Conservation (phyloP, 805 yeast genomes). For the Lipomyces kockii region DNA sequence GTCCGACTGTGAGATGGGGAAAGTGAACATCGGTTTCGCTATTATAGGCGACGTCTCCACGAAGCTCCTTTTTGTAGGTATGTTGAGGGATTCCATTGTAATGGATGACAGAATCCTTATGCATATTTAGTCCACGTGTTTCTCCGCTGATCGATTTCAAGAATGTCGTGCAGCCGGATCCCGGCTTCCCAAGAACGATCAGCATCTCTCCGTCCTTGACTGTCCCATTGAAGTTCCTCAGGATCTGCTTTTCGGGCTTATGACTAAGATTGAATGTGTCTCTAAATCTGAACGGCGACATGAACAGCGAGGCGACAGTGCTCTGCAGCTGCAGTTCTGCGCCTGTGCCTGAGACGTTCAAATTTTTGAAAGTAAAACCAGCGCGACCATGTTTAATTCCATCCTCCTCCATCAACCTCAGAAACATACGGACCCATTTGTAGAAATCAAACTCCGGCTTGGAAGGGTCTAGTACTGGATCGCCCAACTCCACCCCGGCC, state of each 20-base stretch:
- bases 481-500: constrained; percentile 1
- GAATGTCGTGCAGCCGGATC: constrained; percentile 69
- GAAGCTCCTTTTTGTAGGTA: constrained; percentile 61
- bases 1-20: constrained; percentile 69
- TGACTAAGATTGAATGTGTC: not conserved
- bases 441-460: not conserved
- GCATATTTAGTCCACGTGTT: constrained; percentile 46
- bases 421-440: constrained; percentile 3
- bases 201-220: constrained; percentile 66
- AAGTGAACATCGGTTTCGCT: constrained; percentile 59
- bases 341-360: constrained; percentile 3
- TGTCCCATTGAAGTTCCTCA: constrained; percentile 56
- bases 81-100: constrained; percentile 65
- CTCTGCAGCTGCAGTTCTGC: constrained; percentile 3
- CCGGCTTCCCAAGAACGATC: constrained; percentile 80
- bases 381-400: not conserved
- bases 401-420: not conserved
- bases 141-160: constrained; percentile 42
- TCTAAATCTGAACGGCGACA: constrained; percentile 3
- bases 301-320: constrained; percentile 4
- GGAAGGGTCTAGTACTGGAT: constrained; percentile 2
- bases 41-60: constrained; percentile 52
- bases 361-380: not conserved
- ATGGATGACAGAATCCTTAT: constrained; percentile 57
- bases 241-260: constrained; percentile 40